Evolutionary conservation across 805 yeast species (phyloP), one percentile per base, ranked within the genome.

Genomic region (Nakazawaea wickerhamii): DNA sequence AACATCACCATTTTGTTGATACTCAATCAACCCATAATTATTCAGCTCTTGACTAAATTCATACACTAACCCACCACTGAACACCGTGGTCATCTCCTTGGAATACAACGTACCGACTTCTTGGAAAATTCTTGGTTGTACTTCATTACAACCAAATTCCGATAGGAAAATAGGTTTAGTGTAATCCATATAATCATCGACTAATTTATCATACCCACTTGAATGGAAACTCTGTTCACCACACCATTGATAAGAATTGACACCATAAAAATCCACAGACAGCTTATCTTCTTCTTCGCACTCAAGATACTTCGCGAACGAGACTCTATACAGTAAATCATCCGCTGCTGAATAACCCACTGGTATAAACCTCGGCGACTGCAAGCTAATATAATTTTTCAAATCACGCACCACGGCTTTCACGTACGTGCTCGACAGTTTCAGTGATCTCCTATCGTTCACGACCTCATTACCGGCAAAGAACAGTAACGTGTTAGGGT

Each of bases 321-420:
- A 74, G 7, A 76, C 74, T 53, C 98, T 70, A 61, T 76, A 90
- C 40, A 70, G 63, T 46, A 90, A 70, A 55, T 90, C 97, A 63
- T 91, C 98, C 1, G 97, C 98, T 0, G 98, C 97, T 0, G 97
- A 88, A 59, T 91, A 91, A 0, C 98, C 98, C 28, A 91, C 86
- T 0, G 98, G 98, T 14, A 91, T 75, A 11, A 55, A 54, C 43
- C 99, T 71, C 1, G 78, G 73, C 3, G 79, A 61, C 53, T 86
- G 76, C 21, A 58, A 53, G 7, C 64, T 57, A 47, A 87, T 79
- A 57, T 84, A 91, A 22, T 64, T 64, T 59, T 90, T 90, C 67
- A 91, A 74, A 61, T 91, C 97, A 38, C 91, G 69, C 4, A 88
- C 68, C 22, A 90, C 71, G 0, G 86, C 89, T 54, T 88, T 87